Percentiles rank a stretch among this genome's conserved stretches.
phyloP scores from a whole-genome alignment of 768 basidiomycete species.

The Amanita brunnescens region DNA sequence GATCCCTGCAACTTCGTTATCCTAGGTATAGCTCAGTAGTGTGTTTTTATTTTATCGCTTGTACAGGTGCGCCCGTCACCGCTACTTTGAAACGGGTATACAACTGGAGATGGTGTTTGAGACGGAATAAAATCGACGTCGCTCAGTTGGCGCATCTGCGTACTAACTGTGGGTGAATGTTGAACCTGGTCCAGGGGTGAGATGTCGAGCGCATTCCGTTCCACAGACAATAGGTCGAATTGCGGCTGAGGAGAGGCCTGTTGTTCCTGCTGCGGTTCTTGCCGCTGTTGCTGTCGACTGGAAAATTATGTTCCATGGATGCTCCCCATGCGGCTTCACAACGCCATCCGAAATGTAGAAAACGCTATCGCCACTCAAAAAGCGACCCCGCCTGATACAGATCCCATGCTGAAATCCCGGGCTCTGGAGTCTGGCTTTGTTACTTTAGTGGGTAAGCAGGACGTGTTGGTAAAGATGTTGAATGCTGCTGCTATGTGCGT shows the following conservation, averaged over 20 bases:
- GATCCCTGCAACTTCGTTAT: too few species aligned
- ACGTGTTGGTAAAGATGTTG: neutral
- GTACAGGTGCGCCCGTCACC: too few species aligned
- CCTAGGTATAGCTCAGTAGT: too few species aligned
- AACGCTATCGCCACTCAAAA: neutral
- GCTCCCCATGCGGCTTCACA: constrained; percentile 1
- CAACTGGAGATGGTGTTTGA: too few species aligned
- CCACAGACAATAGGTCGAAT: constrained; percentile 2
- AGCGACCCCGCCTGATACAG: neutral
- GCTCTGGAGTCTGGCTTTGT: neutral
- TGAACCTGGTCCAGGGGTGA: constrained; percentile 11
- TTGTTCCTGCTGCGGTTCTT: constrained; percentile 19
- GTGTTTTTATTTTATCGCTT: too few species aligned
- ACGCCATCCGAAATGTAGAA: neutral
- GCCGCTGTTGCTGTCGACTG: constrained; percentile 21
- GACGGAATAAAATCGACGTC: too few species aligned
- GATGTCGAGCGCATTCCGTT: neutral
- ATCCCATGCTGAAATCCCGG: constrained; percentile 6
- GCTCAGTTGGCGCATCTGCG: too few species aligned
- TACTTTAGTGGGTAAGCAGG: neutral
- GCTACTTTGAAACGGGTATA: too few species aligned
- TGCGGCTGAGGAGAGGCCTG: constrained; percentile 2
- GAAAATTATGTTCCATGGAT: too few species aligned
- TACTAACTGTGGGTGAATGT: constrained; percentile 16
- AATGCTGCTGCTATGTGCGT: neutral